These are phyloP conservation scores for Agaricus subrufescens DNA, from an alignment of 768 basidiomycete genomes.

Conservation along the genomic window DNA sequence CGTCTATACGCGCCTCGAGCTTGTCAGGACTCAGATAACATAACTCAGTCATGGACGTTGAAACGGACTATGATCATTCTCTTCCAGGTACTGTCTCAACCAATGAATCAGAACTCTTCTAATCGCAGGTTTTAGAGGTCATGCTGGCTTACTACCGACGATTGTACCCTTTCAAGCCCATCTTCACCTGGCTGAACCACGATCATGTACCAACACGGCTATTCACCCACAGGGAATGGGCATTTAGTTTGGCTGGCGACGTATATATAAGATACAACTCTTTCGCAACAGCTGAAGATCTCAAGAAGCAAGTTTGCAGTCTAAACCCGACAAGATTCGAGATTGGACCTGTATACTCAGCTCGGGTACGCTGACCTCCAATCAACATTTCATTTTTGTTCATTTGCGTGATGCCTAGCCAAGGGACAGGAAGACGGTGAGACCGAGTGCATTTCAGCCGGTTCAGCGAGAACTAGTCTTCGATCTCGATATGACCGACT, in stretches of 20 bases:
- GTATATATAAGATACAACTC: constrained; percentile 95
- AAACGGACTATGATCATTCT: constrained; percentile 11
- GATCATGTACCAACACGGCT: constrained; percentile 72
- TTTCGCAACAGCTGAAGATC: constrained; percentile 78
- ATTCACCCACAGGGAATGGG: constrained; percentile 93
- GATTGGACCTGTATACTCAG: constrained; percentile 92
- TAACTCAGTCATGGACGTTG: neutral
- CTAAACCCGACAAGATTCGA: constrained; percentile 93
- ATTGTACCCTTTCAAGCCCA: constrained; percentile 90
- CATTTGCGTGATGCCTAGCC: constrained; percentile 49
- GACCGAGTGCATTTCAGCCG: constrained; percentile 65
- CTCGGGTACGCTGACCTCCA: constrained; percentile 47
- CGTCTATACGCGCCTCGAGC: too few species aligned
- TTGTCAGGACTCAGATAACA: too few species aligned
- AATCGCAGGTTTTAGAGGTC: constrained; percentile 27
- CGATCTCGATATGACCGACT: constrained; percentile 99
- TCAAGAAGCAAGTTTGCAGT: constrained; percentile 83
- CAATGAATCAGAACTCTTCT: neutral
- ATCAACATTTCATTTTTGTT: neutral
- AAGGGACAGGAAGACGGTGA: constrained; percentile 79
- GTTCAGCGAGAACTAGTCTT: constrained; percentile 90
- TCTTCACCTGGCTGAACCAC: constrained; percentile 95
- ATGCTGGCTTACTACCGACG: constrained; percentile 77
- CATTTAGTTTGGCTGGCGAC: constrained; percentile 88
- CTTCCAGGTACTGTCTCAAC: neutral